Conservation (phyloP, 108 stramenopile genomes). For the Nitzschia inconspicua region DNA sequence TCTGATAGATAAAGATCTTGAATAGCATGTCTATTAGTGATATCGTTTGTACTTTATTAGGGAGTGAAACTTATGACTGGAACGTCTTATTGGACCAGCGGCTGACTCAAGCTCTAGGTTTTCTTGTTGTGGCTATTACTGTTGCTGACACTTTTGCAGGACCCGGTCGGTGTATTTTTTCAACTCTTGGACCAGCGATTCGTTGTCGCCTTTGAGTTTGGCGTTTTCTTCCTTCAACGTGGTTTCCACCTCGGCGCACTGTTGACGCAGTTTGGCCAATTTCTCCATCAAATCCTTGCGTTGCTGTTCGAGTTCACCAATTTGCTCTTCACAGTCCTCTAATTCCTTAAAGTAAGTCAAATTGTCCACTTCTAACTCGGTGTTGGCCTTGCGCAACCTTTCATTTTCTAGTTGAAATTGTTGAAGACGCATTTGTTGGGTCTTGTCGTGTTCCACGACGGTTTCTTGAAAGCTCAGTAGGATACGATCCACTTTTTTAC, state of each 20-base stretch:
- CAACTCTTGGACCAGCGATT: neutral
- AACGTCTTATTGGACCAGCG: no score
- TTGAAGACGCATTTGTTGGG: neutral
- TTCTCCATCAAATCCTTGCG: no score
- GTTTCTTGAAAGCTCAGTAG: neutral
- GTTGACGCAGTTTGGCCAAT: no score
- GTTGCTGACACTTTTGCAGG: neutral
- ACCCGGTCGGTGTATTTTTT: neutral
- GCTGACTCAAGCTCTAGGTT: no score
- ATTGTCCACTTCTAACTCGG: constrained; percentile 1
- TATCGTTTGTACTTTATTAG: no score
- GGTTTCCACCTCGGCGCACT: neutral
- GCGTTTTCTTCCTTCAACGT: neutral
- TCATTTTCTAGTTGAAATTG: neutral
- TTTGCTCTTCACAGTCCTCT: neutral
- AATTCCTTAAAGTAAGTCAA: neutral
- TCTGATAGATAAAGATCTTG: no score
- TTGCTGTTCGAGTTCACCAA: neutral
- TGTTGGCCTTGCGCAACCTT: neutral
- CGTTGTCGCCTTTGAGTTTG: neutral
- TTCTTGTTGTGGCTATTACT: no score
- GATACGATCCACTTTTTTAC: neutral
- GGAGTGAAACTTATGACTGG: no score
- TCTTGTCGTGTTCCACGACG: neutral
- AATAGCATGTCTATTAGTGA: no score